Evolutionary conservation across 495 filamentous ascomycete genomes (phyloP).

Genomic region (Podospora appendiculata): DNA sequence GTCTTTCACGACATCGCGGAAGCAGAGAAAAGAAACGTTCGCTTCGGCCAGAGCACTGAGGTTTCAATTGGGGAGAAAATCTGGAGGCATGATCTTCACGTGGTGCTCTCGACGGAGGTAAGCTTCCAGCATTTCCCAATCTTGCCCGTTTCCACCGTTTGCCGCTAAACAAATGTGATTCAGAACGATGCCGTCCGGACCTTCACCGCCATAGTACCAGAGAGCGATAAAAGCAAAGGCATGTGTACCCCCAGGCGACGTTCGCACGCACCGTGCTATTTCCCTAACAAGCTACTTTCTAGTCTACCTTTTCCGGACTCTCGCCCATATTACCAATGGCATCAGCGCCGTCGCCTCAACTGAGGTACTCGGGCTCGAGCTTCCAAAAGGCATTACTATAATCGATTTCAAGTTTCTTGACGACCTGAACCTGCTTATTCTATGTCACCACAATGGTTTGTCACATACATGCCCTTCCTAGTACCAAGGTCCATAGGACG

Average conservation of each 20-base stretch:
- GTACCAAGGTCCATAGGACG: neutral
- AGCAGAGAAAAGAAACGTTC: conserved; percentile 45
- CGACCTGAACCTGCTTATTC: conserved; percentile 31
- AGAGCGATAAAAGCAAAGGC: conserved; percentile 17
- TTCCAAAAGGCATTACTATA: conserved; percentile 31
- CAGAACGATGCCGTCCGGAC: neutral
- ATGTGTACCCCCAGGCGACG: neutral
- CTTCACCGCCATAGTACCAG: conserved; percentile 28
- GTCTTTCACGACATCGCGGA: conserved; percentile 47
- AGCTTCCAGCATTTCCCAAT: neutral
- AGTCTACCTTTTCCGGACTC: conserved; percentile 42
- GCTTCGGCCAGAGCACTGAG: conserved; percentile 38
- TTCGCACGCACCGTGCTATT: too few relatives aligned
- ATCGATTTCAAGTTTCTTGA: conserved; percentile 44
- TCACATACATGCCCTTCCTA: neutral
- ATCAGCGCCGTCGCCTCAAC: conserved; percentile 26
- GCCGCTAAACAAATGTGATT: conserved; percentile 15
- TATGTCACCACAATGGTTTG: conserved; percentile 34
- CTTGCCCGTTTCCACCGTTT: conserved; percentile 5
- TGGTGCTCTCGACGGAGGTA: neutral
- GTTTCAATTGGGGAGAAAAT: conserved; percentile 29
- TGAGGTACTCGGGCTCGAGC: conserved; percentile 23
- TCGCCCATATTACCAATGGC: conserved; percentile 32
- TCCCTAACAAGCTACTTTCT: neutral
- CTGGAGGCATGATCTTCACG: conserved; percentile 29